phyloP scores from a whole-genome alignment of 345 rosid genomes.

The Citrus maxima region DNA sequence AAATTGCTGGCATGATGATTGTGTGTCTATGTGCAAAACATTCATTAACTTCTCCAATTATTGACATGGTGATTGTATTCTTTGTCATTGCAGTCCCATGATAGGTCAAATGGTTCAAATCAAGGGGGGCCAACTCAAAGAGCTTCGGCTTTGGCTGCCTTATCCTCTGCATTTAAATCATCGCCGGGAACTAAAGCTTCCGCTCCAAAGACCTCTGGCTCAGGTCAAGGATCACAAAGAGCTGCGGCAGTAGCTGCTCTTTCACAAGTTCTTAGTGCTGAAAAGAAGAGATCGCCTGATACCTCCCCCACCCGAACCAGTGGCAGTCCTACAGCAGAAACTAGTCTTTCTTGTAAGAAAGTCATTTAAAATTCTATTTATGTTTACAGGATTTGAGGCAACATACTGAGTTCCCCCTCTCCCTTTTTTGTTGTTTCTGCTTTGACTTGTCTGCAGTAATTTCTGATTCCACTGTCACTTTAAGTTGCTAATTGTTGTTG shows the following conservation, averaged over 20 bases:
- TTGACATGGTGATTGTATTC: conserved; percentile 1
- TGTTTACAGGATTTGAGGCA: not conserved
- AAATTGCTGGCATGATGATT: not conserved
- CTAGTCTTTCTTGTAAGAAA: conserved; percentile 46
- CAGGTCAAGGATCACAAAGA: conserved; percentile 73
- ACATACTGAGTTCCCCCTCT: not conserved
- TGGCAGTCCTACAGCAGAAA: conserved; percentile 41
- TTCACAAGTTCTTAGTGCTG: conserved; percentile 84
- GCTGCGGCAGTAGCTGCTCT: conserved; percentile 98
- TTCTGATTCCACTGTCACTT: not conserved
- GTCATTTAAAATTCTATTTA: not conserved
- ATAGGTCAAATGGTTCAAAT: conserved; percentile 58
- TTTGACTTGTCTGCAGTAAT: conserved; percentile 1
- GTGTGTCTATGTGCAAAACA: not conserved
- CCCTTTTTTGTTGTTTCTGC: not conserved
- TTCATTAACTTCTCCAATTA: not conserved
- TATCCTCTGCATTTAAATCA: conserved; percentile 69
- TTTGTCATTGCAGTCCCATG: conserved; percentile 38
- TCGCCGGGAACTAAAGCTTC: conserved; percentile 50
- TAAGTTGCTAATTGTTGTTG: conserved; percentile 6
- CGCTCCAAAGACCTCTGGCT: conserved; percentile 35
- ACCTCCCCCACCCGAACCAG: conserved; percentile 51
- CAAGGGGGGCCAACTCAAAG: conserved; percentile 74
- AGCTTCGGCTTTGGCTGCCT: conserved; percentile 84
- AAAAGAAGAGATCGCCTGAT: conserved; percentile 67